Base-by-base conservation (phyloP, 2,329 filamentous ascomycete genomes). In the Pseudogymnoascus sp. region DNA sequence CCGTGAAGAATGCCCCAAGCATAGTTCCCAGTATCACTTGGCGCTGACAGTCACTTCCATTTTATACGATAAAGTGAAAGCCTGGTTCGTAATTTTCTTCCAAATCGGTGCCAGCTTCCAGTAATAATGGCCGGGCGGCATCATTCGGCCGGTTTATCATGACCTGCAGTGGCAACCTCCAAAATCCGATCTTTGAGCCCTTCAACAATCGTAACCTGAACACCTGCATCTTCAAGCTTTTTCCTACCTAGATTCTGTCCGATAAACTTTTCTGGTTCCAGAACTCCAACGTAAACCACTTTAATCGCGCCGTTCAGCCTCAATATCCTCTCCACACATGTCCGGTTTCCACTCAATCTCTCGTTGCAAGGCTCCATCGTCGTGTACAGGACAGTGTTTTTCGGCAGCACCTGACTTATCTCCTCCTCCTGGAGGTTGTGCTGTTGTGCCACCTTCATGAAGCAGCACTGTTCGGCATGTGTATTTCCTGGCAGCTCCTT, bases 401-500 rank as follows among this genome's bases (percentile, higher is more conserved):
- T 75, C 0, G 83, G 80, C 6, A 88, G 70, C 12, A 80, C 75
- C 16, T 77, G 71, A 12, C 75, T 75, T 4, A 91, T 80, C 0
- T 76, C 72, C 61, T 84, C 82, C 67, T 89, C 86, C 8, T 80
- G 63, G 0, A 81, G 76, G 1, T 71, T 71, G 62, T 83, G 72
- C 65, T 78, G 69, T 58, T 77, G 70, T 1, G 84, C 79, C 12
- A 87, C 82, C 74, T 99, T 97, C 59, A 87, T 76, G 63, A 99
- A 82, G 71, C 91, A 96, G 75, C 89, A 93, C 77, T 99, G 92
- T 73, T 99, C 95, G 3, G 95, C 95, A 72, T 99, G 95, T 0
- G 95, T 97, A 77, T 99, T 99, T 43, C 93, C 95, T 52, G 86
- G 82, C 3, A 93, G 85, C 75, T 99, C 93, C 63, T 97, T 82